A percentile compares a stretch with the other conserved stretches of the same genome.
phyloP scores from a whole-genome alignment of 2,329 filamentous ascomycete species.

The Ceratocystis papillata region DNA sequence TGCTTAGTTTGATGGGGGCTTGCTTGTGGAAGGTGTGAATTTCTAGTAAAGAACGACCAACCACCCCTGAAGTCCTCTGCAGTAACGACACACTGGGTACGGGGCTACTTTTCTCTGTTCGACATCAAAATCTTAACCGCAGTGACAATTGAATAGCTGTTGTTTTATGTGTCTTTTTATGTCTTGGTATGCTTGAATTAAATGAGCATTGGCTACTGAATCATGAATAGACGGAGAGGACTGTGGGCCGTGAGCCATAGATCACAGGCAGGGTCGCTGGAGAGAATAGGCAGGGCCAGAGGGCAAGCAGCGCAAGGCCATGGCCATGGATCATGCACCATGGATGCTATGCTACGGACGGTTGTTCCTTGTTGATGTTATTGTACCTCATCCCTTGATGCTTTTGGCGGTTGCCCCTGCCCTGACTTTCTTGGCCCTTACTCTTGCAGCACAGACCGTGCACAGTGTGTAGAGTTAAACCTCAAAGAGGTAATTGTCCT shows the following conservation, averaged over 20 bases:
- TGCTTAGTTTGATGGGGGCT: background rate
- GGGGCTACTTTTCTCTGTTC: too few species aligned
- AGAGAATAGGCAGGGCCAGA: too few species aligned
- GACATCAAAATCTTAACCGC: too few species aligned
- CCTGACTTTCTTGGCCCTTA: constrained; percentile 6
- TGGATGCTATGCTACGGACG: background rate
- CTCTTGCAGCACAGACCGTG: constrained; percentile 17
- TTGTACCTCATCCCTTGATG: constrained; percentile 8
- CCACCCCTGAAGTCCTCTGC: background rate
- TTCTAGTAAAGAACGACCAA: background rate
- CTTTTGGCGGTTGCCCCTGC: constrained; percentile 12
- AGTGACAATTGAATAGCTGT: too few species aligned
- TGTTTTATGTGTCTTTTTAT: too few species aligned
- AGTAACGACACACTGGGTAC: background rate
- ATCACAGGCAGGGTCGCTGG: background rate
- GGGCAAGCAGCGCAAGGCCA: background rate
- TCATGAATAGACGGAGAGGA: too few species aligned
- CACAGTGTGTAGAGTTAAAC: constrained; percentile 16
- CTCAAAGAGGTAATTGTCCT: constrained; percentile 17
- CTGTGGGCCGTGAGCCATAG: background rate
- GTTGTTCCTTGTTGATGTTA: background rate
- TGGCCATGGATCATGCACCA: background rate
- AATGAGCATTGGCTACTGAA: too few species aligned
- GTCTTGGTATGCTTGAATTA: too few species aligned
- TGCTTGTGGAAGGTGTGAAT: background rate